Evolutionary conservation across 306 rosid species (phyloP), one percentile per base, ranked within the genome.

Genomic region (Dicorynia guianensis): DNA sequence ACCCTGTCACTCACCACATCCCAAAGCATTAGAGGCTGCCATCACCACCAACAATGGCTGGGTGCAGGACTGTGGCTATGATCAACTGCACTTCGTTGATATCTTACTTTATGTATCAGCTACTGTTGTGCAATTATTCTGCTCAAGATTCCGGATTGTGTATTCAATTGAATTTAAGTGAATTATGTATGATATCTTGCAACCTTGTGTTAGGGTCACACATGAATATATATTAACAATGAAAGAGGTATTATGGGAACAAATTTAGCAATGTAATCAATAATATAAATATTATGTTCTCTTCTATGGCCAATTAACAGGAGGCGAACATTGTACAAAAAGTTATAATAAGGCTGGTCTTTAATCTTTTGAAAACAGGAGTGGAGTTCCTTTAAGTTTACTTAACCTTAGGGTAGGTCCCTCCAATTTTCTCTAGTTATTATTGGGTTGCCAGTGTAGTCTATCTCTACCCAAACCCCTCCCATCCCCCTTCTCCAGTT

Each of bases 241-340:
- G 36, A 36, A 77, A 19, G 34, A 13, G 64, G 47, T 65, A 30
- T 18, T 30, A 35, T 63, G 55, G 65, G 63, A 58, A 66, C 30
- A 47, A 19, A 69, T 74, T 19, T 15, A 54, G 46, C 48, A 43
- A 74, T 63, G 50, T 69, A 25, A 34, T 63, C 61, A 48, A 56
- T 33, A 60, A 60, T 69, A 63, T 36, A n/a, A 48, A 25, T 48
- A 60, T 54, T 77, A 44, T 14, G 54, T 56, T 76, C 20, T 47
- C 47, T 74, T 52, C 30, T 56, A 35, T 17, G 50, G 8, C 49
- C 11, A 40, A 44, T 19, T 53, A 57, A 18, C 57, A 15, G 68
- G 18, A 65, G 34, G 17, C 53, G 59, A 49, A 50, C 53, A 33
- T 82, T 74, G 25, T 63, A 54, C 66, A 25, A 52, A 79, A 74